These are phyloP conservation scores for Termitomyces sp. DNA, from an alignment of 768 basidiomycete genomes.

Conservation along the genomic window DNA sequence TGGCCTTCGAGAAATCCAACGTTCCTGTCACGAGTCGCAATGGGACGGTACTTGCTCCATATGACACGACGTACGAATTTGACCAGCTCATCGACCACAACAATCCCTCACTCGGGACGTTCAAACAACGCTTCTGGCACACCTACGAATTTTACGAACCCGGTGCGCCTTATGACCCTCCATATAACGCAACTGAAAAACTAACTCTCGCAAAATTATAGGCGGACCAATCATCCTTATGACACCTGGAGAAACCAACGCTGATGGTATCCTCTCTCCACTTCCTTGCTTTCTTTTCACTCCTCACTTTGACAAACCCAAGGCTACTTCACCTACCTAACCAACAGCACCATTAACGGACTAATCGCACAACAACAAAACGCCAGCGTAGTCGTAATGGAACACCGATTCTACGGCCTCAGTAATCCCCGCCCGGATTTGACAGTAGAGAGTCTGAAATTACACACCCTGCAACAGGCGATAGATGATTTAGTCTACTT, in stretches of 20 bases:
- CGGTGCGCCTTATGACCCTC: slow-evolving; percentile 24
- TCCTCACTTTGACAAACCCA: neutral
- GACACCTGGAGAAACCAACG: slow-evolving; percentile 64
- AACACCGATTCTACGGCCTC: slow-evolving; percentile 71
- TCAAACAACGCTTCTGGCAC: slow-evolving; percentile 70
- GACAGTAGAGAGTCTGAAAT: slow-evolving; percentile 45
- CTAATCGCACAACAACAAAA: slow-evolving; percentile 58
- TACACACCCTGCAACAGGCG: slow-evolving; percentile 69
- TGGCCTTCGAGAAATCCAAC: slow-evolving; percentile 18
- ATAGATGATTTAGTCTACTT: slow-evolving; percentile 71
- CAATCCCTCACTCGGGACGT: slow-evolving; percentile 57
- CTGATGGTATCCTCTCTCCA: slow-evolving; percentile 31
- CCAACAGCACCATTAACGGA: slow-evolving; percentile 59
- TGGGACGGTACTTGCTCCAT: slow-evolving; percentile 40
- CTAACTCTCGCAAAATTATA: slow-evolving; percentile 3
- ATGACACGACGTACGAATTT: slow-evolving; percentile 46
- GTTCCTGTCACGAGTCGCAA: slow-evolving; percentile 35
- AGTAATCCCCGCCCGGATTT: slow-evolving; percentile 67
- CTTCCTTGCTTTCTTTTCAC: neutral
- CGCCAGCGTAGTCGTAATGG: slow-evolving; percentile 56
- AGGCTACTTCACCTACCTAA: slow-evolving; percentile 53
- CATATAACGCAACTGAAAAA: neutral
- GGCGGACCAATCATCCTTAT: slow-evolving; percentile 58
- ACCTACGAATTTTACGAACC: slow-evolving; percentile 60
- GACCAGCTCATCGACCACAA: slow-evolving; percentile 53